Evolutionary conservation across 257 asterid species (phyloP), one percentile per base, ranked within the genome.

Genomic region (Petunia axillaris): DNA sequence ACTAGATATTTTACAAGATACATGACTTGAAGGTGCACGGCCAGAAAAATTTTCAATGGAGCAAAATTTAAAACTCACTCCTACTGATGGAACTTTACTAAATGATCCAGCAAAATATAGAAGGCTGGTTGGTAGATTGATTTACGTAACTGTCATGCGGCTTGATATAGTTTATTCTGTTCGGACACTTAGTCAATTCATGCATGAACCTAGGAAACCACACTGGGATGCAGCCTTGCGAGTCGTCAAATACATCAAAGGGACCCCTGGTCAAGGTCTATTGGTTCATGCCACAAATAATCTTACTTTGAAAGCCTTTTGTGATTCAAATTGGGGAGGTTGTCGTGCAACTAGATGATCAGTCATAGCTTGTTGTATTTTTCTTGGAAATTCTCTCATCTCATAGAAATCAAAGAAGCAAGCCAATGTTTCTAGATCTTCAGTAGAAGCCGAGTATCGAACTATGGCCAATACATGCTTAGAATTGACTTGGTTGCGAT

Each of bases 221-320:
- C 79, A 75, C 2, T 75, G 79, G 79, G n/a, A 39, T 68, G 76
- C 4, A 48, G 79, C 79, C 8, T 3, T 50, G 5, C 16, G 38
- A 1, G 16, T 44, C 0, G 9, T 52, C 5, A 44, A 13, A 37
- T 52, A 75, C 1, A 15, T 52, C 25, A 52, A 75, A 48, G 35
- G 44, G 4, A 8, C 65, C 3, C 50, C 35, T 50, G 2, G 2
- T 35, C 53, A 40, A 35, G 13, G 79, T 8, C 8, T 50, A 2
- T 6, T 53, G 14, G 4, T 16, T 9, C 2, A 63, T 1, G 8
- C 79, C 2, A 9, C 40, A 0, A 36, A 53, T 2, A 16, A 1
- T 15, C 40, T 52, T 4, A 3, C 16, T 0, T 36, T 75, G 6
- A 37, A 53, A 4, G 64, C 64, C 6, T 75, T 75, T 52, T 75